Evolutionary conservation across 2,329 filamentous ascomycete genomes (phyloP).

Genomic region (Trichophyton rubrum): DNA sequence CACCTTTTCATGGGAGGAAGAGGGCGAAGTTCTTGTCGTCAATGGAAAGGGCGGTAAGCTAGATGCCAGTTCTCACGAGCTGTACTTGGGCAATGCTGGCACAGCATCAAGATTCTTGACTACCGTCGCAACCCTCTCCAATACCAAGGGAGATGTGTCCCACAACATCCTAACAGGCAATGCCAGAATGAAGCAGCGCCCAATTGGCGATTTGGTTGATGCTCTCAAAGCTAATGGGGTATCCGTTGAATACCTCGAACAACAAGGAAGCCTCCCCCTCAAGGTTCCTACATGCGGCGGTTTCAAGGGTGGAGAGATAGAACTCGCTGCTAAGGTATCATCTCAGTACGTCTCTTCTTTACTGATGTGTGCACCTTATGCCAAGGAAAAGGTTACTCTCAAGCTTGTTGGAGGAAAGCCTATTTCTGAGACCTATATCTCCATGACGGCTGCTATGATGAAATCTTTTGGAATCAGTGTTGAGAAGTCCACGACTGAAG

Average conservation of each 20-base stretch:
- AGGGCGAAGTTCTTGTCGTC: constrained; percentile 80
- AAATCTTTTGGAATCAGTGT: constrained; percentile 75
- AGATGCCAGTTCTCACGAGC: constrained; percentile 57
- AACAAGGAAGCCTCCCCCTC: constrained; percentile 70
- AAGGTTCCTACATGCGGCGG: constrained; percentile 71
- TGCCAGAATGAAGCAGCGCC: constrained; percentile 86
- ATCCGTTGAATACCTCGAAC: constrained; percentile 73
- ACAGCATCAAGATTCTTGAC: constrained; percentile 93
- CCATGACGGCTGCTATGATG: constrained; percentile 99
- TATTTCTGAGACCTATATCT: constrained; percentile 92
- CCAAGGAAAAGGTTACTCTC: constrained; percentile 83
- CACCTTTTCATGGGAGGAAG: constrained; percentile 84
- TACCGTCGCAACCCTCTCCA: constrained; percentile 72
- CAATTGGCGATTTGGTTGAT: constrained; percentile 86
- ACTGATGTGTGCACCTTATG: constrained; percentile 92
- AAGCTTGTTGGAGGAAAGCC: constrained; percentile 90
- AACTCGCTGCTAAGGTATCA: constrained; percentile 86
- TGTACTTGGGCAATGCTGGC: constrained; percentile 93
- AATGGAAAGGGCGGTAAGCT: constrained; percentile 82
- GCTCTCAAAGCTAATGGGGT: constrained; percentile 78
- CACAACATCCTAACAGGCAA: constrained; percentile 84
- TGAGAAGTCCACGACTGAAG: constrained; percentile 59
- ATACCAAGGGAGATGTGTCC: constrained; percentile 42
- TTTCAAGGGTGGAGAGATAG: constrained; percentile 74
- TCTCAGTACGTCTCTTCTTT: constrained; percentile 99